These are phyloP conservation scores for Fomes fomentarius DNA, from an alignment of 1,284 basidiomycete species.

Conservation along the genomic window DNA sequence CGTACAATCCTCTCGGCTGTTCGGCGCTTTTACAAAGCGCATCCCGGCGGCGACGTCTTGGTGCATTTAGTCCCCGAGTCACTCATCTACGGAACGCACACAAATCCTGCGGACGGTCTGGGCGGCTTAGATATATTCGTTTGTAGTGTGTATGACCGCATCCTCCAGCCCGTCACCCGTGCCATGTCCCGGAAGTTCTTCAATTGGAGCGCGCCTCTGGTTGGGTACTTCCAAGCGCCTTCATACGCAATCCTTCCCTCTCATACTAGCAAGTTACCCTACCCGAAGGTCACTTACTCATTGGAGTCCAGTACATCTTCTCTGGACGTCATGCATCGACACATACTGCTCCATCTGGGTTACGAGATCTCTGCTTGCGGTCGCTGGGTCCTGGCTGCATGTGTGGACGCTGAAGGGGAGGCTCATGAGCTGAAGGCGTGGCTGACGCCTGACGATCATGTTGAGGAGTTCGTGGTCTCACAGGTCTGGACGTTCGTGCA, in stretches of 20 bases:
- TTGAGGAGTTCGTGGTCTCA: slow-evolving; percentile 46
- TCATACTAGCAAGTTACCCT: slow-evolving; percentile 33
- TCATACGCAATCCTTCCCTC: slow-evolving; percentile 64
- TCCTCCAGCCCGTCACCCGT: slow-evolving; percentile 62
- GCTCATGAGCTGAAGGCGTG: slow-evolving; percentile 67
- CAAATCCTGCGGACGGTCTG: slow-evolving; percentile 42
- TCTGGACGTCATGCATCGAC: slow-evolving; percentile 70
- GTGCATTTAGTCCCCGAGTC: slow-evolving; percentile 76
- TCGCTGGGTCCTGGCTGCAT: slow-evolving; percentile 77
- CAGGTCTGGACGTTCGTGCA: slow-evolving; percentile 72
- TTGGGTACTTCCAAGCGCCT: slow-evolving; percentile 62
- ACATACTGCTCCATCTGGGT: slow-evolving; percentile 75
- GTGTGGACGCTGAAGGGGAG: slow-evolving; percentile 78
- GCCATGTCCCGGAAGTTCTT: slow-evolving; percentile 56
- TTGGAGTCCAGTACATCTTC: slow-evolving; percentile 49
- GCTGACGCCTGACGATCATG: slow-evolving; percentile 51
- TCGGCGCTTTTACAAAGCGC: slow-evolving; percentile 54
- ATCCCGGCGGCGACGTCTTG: slow-evolving; percentile 47
- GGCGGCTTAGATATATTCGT: slow-evolving; percentile 52
- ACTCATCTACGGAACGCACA: slow-evolving; percentile 46
- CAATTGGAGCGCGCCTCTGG: slow-evolving; percentile 39
- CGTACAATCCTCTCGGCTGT: slow-evolving; percentile 67
- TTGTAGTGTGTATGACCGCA: slow-evolving; percentile 70
- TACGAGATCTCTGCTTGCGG: slow-evolving; percentile 66
- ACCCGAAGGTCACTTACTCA: slow-evolving; percentile 42